Evolutionary conservation across 2,329 filamentous ascomycete species (phyloP), one percentile per base, ranked within the genome.

Genomic region (Ophiostoma angusticollis): DNA sequence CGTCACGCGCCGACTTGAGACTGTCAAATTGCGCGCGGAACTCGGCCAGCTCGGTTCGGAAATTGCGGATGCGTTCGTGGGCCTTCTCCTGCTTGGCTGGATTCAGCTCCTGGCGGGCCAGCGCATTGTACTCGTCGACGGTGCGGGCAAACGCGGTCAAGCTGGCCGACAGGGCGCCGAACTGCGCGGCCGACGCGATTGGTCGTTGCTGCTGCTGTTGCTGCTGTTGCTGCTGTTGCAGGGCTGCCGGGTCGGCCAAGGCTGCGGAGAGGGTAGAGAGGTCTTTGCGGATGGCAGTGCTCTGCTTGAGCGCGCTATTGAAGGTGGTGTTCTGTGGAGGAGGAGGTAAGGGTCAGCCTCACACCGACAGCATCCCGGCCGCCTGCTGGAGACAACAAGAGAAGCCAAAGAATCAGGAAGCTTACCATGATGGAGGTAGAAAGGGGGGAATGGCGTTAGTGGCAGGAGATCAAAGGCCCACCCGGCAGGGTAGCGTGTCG

Each of bases 21-120:
- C 72, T 68, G 48, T 87, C 83, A 50, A 95, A 80, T 50, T 84
- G 78, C 17, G 74, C 61, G 25, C 85, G 74, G 57, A 86, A 94
- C 39, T 87, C 84, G 36, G 78, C 63, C 3, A 96, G 72, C 54
- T 96, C 89, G 31, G 70, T 60, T 42, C 84, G 78, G 61, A 98
- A 98, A 51, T 78, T 84, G 58, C 83, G 82, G 42, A 94, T 70
- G 31, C 91, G 76, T 55, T 93, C 85, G 47, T 76, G 69, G 1
- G 89, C 91, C 55, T 96, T 94, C 44, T 91, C 80, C 50, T 93
- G 84, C 62, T 96, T 98, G 43, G 84, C 80, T 5, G 82, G 73
- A 41, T 93, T 87, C 23, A 94, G 75, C 59, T 98, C 91, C 52
- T 89, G 83, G 48, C 84, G 83, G 1, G 87, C 81, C 22, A 93